These are phyloP conservation scores for Guadua angustifolia DNA, from an alignment of 176 grass and related monocot genomes.

Conservation along the genomic window DNA sequence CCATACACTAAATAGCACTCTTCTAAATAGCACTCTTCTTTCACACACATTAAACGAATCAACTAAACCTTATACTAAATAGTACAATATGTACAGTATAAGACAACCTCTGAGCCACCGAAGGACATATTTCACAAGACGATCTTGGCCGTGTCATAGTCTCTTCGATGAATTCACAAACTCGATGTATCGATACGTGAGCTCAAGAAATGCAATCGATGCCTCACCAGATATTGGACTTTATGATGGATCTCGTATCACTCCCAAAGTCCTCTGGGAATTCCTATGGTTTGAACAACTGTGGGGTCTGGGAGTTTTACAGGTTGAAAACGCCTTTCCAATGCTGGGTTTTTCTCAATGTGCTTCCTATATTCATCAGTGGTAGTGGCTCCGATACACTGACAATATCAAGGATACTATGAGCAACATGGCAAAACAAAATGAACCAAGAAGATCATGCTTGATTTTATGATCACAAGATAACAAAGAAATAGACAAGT, in stretches of 20 bases:
- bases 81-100: too few relatives aligned
- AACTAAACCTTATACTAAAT: too few relatives aligned
- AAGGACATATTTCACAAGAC: too few relatives aligned
- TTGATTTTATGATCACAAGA: too few relatives aligned
- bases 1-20: too few relatives aligned
- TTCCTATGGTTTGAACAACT: conserved; percentile 95
- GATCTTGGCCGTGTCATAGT: too few relatives aligned
- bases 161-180: conserved; percentile 26
- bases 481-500: background rate
- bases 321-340: conserved; percentile 96
- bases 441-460: background rate
- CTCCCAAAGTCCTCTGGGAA: conserved; percentile 82
- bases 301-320: conserved; percentile 93
- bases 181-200: conserved; percentile 97
- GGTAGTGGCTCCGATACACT: conserved; percentile 93
- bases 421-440: conserved; percentile 19
- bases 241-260: conserved; percentile 97
- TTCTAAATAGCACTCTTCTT: too few relatives aligned
- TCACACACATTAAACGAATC: too few relatives aligned
- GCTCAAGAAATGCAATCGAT: conserved; percentile 69
- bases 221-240: conserved; percentile 85
- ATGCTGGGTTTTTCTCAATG: conserved; percentile 92
- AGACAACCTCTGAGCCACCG: too few relatives aligned
- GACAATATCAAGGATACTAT: too few relatives aligned
- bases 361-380: conserved; percentile 95